Conservation (phyloP, 2,329 filamentous ascomycete species). For the Seiridium cupressi region DNA sequence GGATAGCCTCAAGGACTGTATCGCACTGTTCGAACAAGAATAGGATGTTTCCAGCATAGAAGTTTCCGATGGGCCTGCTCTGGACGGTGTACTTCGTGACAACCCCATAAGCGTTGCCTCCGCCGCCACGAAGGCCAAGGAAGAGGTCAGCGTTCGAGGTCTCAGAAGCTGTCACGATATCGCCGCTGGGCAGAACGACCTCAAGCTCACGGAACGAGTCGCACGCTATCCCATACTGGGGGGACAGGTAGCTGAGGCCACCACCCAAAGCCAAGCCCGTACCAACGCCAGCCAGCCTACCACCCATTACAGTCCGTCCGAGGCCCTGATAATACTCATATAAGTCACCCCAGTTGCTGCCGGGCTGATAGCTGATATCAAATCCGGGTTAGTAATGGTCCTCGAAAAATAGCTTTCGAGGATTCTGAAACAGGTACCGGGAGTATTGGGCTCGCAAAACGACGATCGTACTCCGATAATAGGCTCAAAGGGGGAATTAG, state of each 20-base stretch:
- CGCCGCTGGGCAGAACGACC: constrained; percentile 25
- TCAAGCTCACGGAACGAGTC: constrained; percentile 26
- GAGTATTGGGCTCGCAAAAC: too few relatives aligned
- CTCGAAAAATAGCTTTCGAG: too few relatives aligned
- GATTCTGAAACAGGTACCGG: too few relatives aligned
- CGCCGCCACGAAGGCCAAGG: constrained; percentile 23
- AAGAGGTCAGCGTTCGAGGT: constrained; percentile 24
- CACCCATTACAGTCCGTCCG: constrained; percentile 23
- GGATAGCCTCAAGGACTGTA: constrained; percentile 24
- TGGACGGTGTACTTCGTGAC: constrained; percentile 22
- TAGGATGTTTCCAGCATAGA: constrained; percentile 26
- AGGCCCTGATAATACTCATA: constrained; percentile 16
- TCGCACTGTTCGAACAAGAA: constrained; percentile 24
- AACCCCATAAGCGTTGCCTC: constrained; percentile 24
- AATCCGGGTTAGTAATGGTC: too few relatives aligned
- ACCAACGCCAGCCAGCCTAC: constrained; percentile 21
- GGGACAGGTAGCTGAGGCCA: constrained; percentile 24
- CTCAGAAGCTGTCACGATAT: constrained; percentile 17
- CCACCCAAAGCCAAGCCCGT: constrained; percentile 23
- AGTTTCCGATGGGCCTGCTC: constrained; percentile 20
- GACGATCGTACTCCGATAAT: too few relatives aligned
- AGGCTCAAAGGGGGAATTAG: too few relatives aligned
- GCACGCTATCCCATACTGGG: constrained; percentile 24
- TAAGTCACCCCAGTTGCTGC: constrained; percentile 23
- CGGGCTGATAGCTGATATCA: constrained; percentile 15